Base-by-base conservation (phyloP, 2,329 filamentous ascomycete genomes). In the Penicillium nordicum region DNA sequence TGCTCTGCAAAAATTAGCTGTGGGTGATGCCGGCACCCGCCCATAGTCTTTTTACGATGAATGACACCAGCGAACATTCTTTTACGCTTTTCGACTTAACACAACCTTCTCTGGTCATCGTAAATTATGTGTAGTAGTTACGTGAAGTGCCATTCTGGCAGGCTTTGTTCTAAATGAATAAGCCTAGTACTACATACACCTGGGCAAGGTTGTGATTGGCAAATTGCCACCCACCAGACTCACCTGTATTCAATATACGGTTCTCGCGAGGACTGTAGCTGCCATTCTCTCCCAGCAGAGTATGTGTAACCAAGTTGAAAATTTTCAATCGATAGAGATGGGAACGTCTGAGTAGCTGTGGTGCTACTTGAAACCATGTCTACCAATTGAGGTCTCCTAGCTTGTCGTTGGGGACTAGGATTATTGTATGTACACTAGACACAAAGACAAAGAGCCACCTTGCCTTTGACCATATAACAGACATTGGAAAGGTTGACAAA, bases 11-110 rank as follows among this genome's bases (percentile, higher is more conserved):
- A 55, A 56, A 46, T 5, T 23, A 42, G 11, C 41, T 29, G 9
- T 52, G 21, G 41, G 21, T 36, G 53, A 32, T 38, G 18, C 53
- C 41, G 53, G 48, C 27, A 40, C 48, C 29, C 29, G 25, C 43
- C 41, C 29, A 41, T 16, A n/a, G 27, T 44, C 29, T 29, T 40
- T 55, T 46, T 46, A 56, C 42, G 53, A 56, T 23, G 53, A 52
- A 56, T 51, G 53, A 56, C 48, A 46, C 48, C 12, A 52, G 48
- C 53, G 42, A 51, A 34, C n/a, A 5, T 34, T 46, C 2, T 18
- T 27, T 18, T 10, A 37, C 10, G 9, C 9, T 32, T 12, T 27
- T 42, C 1, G 8, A 23, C 12, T 32, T 25, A 11, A 6, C 14
- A 34, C 14, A 21, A 21, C 8, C 6, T 34, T 45, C 18, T 46